These are phyloP conservation scores for Hura crepitans DNA, from an alignment of 441 rosid genomes.

Conservation along the genomic window DNA sequence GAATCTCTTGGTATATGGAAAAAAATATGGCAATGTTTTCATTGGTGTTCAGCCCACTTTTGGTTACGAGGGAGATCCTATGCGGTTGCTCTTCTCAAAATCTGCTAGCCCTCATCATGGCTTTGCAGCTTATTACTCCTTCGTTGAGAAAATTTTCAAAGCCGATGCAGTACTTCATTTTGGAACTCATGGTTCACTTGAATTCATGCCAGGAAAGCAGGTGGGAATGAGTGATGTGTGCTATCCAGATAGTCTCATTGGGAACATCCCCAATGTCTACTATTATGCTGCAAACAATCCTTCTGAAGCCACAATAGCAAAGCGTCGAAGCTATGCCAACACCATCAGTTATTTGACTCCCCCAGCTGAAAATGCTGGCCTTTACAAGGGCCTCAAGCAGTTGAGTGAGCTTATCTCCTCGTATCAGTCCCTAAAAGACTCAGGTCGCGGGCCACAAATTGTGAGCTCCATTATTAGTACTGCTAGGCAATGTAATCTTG, in stretches of 20 bases:
- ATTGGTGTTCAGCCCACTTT: slow-evolving; percentile 98
- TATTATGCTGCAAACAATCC: slow-evolving; percentile 98
- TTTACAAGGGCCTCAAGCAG: slow-evolving; percentile 98
- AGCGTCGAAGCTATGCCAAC: slow-evolving; percentile 96
- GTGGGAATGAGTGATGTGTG: slow-evolving; percentile 99
- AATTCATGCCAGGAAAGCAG: slow-evolving; percentile 99
- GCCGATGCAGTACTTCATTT: slow-evolving; percentile 98
- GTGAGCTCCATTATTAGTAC: slow-evolving; percentile 94
- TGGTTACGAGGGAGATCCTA: slow-evolving; percentile 98
- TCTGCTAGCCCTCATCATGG: slow-evolving; percentile 99
- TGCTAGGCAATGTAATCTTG: slow-evolving; percentile 94
- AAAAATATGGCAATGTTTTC: slow-evolving; percentile 86
- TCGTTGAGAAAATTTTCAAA: slow-evolving; percentile 86
- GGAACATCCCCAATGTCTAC: slow-evolving; percentile 92
- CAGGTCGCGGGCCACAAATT: slow-evolving; percentile 88
- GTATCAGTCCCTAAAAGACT: slow-evolving; percentile 91
- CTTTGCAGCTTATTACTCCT: slow-evolving; percentile 93
- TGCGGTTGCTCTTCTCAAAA: slow-evolving; percentile 92
- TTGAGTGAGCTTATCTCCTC: slow-evolving; percentile 92
- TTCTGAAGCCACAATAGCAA: slow-evolving; percentile 95
- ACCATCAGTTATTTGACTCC: slow-evolving; percentile 96
- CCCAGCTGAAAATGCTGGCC: slow-evolving; percentile 99
- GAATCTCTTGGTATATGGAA: slow-evolving; percentile 85
- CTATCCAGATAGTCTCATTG: slow-evolving; percentile 92
- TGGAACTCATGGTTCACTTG: slow-evolving; percentile 95